Evolutionary conservation across 2,329 filamentous ascomycete species (phyloP), one percentile per base, ranked within the genome.

Genomic region (Aspergillus aculeatinus): DNA sequence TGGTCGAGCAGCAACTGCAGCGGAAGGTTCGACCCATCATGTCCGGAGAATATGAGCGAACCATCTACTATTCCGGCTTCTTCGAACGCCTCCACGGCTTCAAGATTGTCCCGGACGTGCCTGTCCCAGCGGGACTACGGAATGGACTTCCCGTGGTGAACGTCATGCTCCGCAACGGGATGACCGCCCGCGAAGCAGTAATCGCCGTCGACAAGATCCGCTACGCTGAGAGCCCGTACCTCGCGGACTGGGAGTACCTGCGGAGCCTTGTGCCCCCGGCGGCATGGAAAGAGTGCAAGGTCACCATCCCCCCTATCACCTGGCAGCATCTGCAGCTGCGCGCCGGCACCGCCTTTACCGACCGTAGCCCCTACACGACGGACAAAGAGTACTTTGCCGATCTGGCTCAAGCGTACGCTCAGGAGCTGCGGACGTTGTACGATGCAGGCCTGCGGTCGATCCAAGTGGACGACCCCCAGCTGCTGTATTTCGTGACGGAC

Each of bases 241-340:
- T 3, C 76, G 75, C 60, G 83, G 83, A 71, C 80, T 84, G 61
- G 79, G 74, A 44, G 23, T 80, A 83, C 58, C 73, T 77, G 44
- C 60, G 81, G 82, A 67, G 60, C 65, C 68, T 82, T 16, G 77
- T 88, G 0, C 83, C 85, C 0, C 78, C 83, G 48, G 82, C 85
- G 25, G 74, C 82, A 50, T 82, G 85, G 69, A 81, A 82, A 57
- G 82, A 85, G 85, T 58, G 55, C 73, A 87, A 89, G 76, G 80
- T 88, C 61, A 87, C 85, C 12, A 74, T 87, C 69, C 81, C 84
- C 11, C 82, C 84, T 5, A 83, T 84, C 2, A 82, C 82, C 67
- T 87, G 85, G 81, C 88, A 87, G 69, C 85, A 89, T 70, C 80
- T 87, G 65, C 79, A 85, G 49, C 79, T 82, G 60, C 79, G 75